Percentiles rank a stretch among this genome's conserved stretches.
Conservation (phyloP, 495 filamentous ascomycete genomes). For the Amphirosellinia nigrospora region DNA sequence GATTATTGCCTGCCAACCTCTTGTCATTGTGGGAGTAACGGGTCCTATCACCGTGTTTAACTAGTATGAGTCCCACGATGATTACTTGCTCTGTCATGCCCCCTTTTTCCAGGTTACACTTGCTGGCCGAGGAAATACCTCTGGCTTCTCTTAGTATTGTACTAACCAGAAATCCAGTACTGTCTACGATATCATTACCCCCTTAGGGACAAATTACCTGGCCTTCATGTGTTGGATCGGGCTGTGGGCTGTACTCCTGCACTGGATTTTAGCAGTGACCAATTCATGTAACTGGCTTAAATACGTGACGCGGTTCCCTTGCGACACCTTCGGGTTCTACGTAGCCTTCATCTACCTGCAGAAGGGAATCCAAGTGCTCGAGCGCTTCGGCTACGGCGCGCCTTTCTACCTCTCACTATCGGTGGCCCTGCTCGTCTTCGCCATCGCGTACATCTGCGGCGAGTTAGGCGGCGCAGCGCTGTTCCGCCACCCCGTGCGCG, state of each 20-base stretch:
- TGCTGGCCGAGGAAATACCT: background rate
- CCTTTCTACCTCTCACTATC: conserved; percentile 77
- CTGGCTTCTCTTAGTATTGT: background rate
- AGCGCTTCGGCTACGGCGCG: conserved; percentile 57
- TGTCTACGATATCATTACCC: conserved; percentile 79
- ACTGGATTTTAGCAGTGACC: conserved; percentile 78
- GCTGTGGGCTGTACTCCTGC: conserved; percentile 82
- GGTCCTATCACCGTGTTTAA: conserved; percentile 89
- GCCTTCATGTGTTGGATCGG: conserved; percentile 88
- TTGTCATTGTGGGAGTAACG: conserved; percentile 91
- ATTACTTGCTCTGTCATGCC: background rate
- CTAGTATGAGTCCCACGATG: conserved; percentile 54
- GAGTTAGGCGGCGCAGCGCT: conserved; percentile 71
- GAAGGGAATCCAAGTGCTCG: conserved; percentile 81
- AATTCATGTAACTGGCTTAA: conserved; percentile 81
- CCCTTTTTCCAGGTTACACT: background rate
- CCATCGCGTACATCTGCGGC: conserved; percentile 72
- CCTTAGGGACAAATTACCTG: conserved; percentile 72
- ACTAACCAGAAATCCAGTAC: conserved; percentile 54
- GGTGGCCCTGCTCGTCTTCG: conserved; percentile 75
- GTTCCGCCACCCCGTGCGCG: conserved; percentile 72
- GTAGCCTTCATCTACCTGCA: conserved; percentile 87
- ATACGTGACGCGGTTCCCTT: conserved; percentile 84
- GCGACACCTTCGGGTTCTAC: conserved; percentile 89
- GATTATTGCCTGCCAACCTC: conserved; percentile 75